Evolutionary conservation across 169 alveolate species (phyloP), one percentile per base, ranked within the genome.

Genomic region (Perkinsus marinus): DNA sequence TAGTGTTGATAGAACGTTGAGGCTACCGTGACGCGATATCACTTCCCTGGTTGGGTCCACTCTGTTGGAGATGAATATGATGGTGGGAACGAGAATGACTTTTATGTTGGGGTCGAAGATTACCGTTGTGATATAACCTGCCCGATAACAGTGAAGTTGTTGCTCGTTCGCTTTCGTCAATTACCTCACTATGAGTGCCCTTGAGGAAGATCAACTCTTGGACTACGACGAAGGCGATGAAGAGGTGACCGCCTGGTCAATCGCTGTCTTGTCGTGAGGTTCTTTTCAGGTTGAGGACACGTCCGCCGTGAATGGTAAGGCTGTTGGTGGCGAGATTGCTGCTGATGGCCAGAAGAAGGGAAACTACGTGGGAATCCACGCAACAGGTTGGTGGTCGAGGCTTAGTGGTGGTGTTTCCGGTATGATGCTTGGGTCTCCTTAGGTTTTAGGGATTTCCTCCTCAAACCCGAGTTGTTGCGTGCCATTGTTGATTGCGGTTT

Each of bases 401-500:
- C 91, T 96, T 95, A 91, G 97, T 95, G 39, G 97, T 97, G 30
- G 96, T n/a, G n/a, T n/a, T 95, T 89, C 98, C 79, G 9, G 79
- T 26, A 7, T 6, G 30, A 57, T 57, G 7, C 30, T 6, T 26
- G 37, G 7, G 36, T 95, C 93, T 97, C 97, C 69, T 96, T 98
- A 89, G 98, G 98, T 0, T 97, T 98, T 96, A 98, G 99, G 93
- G 99, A 99, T 93, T 98, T 99, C 96, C 96, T 98, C 91, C 96
- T 99, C 93, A 98, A 97, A 94, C 99, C 99, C 30, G 99, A 99
- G 94, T 96, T 99, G 43, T 95, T 97, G 91, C 96, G 99, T 91
- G 99, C 99, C 38, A 98, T 99, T 79, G 97, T 98, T 90, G 99
- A 98, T 92, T 98, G 99, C 89, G 99, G 99, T 36, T 99, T 99